Base-by-base conservation (phyloP, 805 yeast genomes). In the Metschnikowia continentalis region DNA sequence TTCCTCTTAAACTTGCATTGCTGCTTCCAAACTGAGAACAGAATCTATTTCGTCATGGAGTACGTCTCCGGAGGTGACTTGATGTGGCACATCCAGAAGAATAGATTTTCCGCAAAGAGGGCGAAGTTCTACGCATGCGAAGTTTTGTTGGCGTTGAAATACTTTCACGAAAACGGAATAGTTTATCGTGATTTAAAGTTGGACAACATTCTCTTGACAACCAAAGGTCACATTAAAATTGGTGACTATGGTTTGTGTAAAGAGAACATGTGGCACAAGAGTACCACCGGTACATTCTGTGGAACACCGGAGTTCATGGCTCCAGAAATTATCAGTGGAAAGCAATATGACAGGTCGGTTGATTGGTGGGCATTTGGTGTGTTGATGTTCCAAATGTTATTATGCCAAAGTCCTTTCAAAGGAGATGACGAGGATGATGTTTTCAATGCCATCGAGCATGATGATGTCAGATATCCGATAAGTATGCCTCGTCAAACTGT, bases 281-380 rank as follows among this genome's bases (percentile, higher is more conserved):
- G 79, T 59, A 89, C 91, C 17, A 94, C 97, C 0, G 84, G 89
- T 4, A 94, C 99, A 0, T 94, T 92, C 74, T 94, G 99, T 75
- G 99, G 99, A 60, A 94, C 99, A 2, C 99, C 99, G 0, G 99
- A 94, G 68, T 88, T 94, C 60, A 94, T 94, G 96, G 99, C 99
- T 1, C 99, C 99, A 0, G 99, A 94, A 69, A 92, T 94, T 58
- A 76, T 94, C 63, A 84, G 89, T 56, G 98, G 94, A 49, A 96
- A 91, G 68, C 87, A 84, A 53, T 94, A 94, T 63, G 94, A 90
- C 48, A 83, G 96, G 63, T 87, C 94, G 37, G 99, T 94, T 49
- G 99, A 94, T 71, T 94, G 99, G 99, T 94, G 99, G 99, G 98
- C 99, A 1, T 90, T 91, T 76, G 99, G 99, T 51, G 98, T 94